Conservation (phyloP, 2,329 filamentous ascomycete species). For the Cladophialophora yegresii region DNA sequence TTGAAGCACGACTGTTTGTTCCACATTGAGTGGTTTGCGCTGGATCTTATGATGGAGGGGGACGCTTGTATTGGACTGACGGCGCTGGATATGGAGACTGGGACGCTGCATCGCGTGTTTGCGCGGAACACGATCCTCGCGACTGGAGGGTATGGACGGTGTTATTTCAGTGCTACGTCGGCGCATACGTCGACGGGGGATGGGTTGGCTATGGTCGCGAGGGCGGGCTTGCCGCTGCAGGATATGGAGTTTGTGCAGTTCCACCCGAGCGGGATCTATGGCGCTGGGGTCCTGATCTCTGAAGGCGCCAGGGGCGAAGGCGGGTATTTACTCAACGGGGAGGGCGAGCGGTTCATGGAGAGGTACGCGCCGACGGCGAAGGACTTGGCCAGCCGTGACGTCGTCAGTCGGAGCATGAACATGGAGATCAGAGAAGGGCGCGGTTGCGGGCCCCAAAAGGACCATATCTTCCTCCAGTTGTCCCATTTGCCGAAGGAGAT, state of each 20-base stretch:
- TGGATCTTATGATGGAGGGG: constrained; percentile 96
- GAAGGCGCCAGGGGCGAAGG: constrained; percentile 97
- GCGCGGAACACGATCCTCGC: constrained; percentile 90
- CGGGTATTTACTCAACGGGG: constrained; percentile 94
- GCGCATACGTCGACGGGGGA: constrained; percentile 99
- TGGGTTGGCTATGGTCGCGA: constrained; percentile 98
- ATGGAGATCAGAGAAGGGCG: constrained; percentile 96
- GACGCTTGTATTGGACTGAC: constrained; percentile 95
- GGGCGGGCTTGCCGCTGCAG: constrained; percentile 96
- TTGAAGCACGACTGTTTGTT: constrained; percentile 98
- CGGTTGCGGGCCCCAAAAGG: constrained; percentile 94
- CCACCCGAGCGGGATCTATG: constrained; percentile 98
- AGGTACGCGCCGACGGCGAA: constrained; percentile 96
- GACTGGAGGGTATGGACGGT: constrained; percentile 94
- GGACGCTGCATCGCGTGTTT: constrained; percentile 84
- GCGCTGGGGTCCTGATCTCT: constrained; percentile 94
- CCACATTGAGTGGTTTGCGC: constrained; percentile 98
- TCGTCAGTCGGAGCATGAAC: constrained; percentile 97
- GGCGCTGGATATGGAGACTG: constrained; percentile 89
- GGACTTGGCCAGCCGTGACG: constrained; percentile 93
- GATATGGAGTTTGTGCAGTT: constrained; percentile 99
- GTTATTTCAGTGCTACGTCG: constrained; percentile 97
- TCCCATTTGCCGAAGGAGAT: constrained; percentile 91
- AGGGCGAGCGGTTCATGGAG: constrained; percentile 99
- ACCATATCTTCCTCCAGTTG: constrained; percentile 97